These are phyloP conservation scores for Azolla pinnata DNA, from an alignment of 75 land plant species.

Conservation along the genomic window DNA sequence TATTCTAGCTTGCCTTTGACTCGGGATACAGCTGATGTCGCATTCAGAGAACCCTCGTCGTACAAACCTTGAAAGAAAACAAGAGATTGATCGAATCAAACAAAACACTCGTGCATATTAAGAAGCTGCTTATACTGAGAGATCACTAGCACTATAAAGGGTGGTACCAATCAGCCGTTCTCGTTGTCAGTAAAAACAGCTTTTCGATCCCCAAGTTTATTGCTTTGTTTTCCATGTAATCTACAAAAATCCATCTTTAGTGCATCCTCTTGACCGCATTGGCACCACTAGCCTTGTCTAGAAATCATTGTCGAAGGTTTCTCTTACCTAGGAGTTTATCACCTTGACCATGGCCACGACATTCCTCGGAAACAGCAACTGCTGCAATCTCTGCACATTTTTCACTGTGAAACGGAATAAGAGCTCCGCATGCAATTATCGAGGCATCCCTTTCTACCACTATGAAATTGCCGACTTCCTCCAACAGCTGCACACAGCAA, in stretches of 20 bases:
- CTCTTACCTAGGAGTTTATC: conserved; percentile 90
- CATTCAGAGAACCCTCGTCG: conserved; percentile 71
- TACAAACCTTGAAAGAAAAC: conserved; percentile 56
- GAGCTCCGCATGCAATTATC: conserved; percentile 92
- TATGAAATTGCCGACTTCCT: conserved; percentile 49
- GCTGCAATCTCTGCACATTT: conserved; percentile 94
- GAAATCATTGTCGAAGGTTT: no score
- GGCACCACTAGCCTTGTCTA: neutral
- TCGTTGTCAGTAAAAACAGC: conserved; percentile 88
- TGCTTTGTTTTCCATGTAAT: conserved; percentile 92
- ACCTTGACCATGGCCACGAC: conserved; percentile 97
- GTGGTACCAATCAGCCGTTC: conserved; percentile 78
- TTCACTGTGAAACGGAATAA: conserved; percentile 60
- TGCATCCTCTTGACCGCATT: neutral
- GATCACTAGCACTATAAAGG: no score
- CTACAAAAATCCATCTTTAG: conserved; percentile 23
- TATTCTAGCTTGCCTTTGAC: conserved; percentile 46
- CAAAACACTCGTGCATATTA: neutral
- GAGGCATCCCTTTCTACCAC: conserved; percentile 98
- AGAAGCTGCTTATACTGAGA: neutral
- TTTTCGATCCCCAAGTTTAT: conserved; percentile 45
- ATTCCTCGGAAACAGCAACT: conserved; percentile 85
- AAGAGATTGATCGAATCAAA: neutral
- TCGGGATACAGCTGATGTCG: conserved; percentile 50
- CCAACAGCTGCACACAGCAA: conserved; percentile 41